phyloP scores from a whole-genome alignment of 352 stramenopile species.

The Aphanomyces euteiches region DNA sequence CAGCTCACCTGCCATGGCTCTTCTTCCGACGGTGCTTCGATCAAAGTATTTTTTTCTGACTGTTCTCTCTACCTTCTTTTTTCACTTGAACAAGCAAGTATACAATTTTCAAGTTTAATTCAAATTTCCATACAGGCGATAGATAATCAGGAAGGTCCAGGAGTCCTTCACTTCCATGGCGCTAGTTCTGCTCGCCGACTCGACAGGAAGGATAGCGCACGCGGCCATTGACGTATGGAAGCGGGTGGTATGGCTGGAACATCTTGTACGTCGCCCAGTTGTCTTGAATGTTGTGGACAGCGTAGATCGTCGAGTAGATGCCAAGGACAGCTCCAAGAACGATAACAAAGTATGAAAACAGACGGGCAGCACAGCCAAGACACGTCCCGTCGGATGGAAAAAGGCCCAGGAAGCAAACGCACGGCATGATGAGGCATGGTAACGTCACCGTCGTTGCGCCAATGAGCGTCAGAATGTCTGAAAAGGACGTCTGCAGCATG shows the following conservation, averaged over 20 bases:
- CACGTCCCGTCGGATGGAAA: conserved; percentile 49
- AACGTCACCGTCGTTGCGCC: conserved; percentile 56
- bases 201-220: conserved; percentile 61
- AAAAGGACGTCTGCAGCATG: conserved; percentile 72
- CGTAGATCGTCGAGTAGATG: conserved; percentile 52
- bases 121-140: conserved; percentile 2
- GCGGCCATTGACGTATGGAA: conserved; percentile 30
- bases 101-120: conserved; percentile 13
- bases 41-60: not conserved
- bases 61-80: not conserved
- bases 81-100: not conserved
- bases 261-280: conserved; percentile 51
- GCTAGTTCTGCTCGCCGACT: conserved; percentile 57
- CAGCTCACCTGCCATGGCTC: not conserved
- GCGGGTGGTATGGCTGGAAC: conserved; percentile 39
- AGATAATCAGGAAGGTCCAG: not conserved
- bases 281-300: conserved; percentile 46
- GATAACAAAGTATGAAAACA: conserved; percentile 56
- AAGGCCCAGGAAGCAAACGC: conserved; percentile 65
- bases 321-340: conserved; percentile 46
- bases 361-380: conserved; percentile 45
- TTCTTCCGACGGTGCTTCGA: not conserved
- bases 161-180: too few relatives aligned
- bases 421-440: conserved; percentile 77
- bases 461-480: conserved; percentile 64